These are phyloP conservation scores for Hevea brasiliensis DNA, from an alignment of 345 rosid genomes.

Conservation along the genomic window DNA sequence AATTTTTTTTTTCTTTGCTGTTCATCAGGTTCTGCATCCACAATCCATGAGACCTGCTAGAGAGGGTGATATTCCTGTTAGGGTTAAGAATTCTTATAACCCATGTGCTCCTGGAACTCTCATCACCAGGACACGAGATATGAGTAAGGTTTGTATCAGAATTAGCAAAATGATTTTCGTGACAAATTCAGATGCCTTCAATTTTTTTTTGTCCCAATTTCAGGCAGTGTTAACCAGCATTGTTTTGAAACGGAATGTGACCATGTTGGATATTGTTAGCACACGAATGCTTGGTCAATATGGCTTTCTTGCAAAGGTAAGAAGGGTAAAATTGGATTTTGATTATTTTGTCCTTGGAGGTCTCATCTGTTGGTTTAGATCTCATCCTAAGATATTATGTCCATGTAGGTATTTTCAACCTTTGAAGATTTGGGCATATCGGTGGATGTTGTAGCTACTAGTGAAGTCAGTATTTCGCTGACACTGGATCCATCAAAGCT, in stretches of 20 bases:
- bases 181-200: conserved; percentile 11
- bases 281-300: conserved; percentile 98
- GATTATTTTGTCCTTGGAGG: conserved; percentile 3
- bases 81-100: conserved; percentile 97
- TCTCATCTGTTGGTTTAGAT: conserved; percentile 2
- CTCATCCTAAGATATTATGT: conserved; percentile 3
- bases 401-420: conserved; percentile 79
- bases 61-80: conserved; percentile 96
- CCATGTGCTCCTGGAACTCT: conserved; percentile 97
- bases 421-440: conserved; percentile 96
- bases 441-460: conserved; percentile 97
- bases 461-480: conserved; percentile 98
- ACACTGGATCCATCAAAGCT: conserved; percentile 95
- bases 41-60: conserved; percentile 99
- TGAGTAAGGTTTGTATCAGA: conserved; percentile 71
- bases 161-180: conserved; percentile 9
- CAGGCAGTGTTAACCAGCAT: conserved; percentile 98
- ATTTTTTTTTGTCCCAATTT: conserved; percentile 22
- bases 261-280: conserved; percentile 97
- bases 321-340: conserved; percentile 10
- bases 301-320: conserved; percentile 97
- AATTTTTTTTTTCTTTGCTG: not conserved
- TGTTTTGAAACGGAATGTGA: conserved; percentile 93
- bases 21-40: conserved; percentile 87
- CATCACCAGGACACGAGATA: conserved; percentile 79